phyloP scores from a whole-genome alignment of 371 early-diverging fungal genomes.

The Conidiobolus incongruus region DNA sequence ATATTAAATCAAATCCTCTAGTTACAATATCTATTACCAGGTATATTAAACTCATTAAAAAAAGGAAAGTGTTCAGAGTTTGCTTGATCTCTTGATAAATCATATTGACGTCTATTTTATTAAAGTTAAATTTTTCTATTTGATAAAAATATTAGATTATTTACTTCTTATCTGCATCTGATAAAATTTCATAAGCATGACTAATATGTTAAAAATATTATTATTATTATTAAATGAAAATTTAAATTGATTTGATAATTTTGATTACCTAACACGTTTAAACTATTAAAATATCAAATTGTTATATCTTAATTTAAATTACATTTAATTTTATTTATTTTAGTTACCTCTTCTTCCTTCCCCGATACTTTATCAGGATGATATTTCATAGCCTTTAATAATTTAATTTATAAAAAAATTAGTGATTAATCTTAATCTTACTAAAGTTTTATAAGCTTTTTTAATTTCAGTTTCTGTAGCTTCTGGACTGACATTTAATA shows the following conservation, averaged over 20 bases:
- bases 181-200: conserved; percentile 43
- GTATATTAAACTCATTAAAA: conserved; percentile 44
- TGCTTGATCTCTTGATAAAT: conserved; percentile 69
- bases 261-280: conserved; percentile 6
- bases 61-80: conserved; percentile 52
- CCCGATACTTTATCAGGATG: conserved; percentile 81
- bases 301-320: conserved; percentile 4
- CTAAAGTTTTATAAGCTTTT: conserved; percentile 19
- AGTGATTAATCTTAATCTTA: neutral
- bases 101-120: conserved; percentile 83
- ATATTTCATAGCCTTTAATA: conserved; percentile 59
- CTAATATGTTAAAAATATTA: conserved; percentile 5
- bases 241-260: neutral
- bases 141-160: conserved; percentile 14
- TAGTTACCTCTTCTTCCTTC: conserved; percentile 7
- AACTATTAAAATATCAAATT: conserved; percentile 1
- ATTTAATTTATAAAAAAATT: neutral
- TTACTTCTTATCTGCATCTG: conserved; percentile 33
- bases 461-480: conserved; percentile 74
- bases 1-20: conserved; percentile 85
- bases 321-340: neutral
- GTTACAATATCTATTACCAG: conserved; percentile 36
- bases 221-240: neutral
- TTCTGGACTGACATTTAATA: conserved; percentile 54
- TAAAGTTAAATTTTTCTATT: conserved; percentile 13